Evolutionary conservation across 805 yeast species (phyloP).

Genomic region (Alloascoidea africana): DNA sequence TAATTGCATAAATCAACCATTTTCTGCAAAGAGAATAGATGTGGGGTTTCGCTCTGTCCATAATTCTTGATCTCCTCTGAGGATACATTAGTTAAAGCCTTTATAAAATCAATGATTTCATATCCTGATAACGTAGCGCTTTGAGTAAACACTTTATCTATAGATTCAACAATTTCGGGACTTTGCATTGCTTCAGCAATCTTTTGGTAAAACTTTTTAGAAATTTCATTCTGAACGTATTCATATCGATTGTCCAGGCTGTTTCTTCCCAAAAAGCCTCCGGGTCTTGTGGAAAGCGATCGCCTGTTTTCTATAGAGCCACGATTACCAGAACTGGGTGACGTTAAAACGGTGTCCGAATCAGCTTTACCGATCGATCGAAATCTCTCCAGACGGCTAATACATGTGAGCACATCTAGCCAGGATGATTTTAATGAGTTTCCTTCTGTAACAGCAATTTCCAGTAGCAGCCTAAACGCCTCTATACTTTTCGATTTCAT

Average conservation of each 20-base stretch:
- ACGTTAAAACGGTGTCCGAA: conserved; percentile 67
- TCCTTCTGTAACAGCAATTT: conserved; percentile 72
- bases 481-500: conserved; percentile 66
- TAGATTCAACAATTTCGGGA: conserved; percentile 59
- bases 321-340: conserved; percentile 30
- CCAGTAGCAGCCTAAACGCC: conserved; percentile 62
- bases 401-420: conserved; percentile 67
- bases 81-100: conserved; percentile 75
- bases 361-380: conserved; percentile 81
- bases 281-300: conserved; percentile 10
- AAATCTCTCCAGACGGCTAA: conserved; percentile 83
- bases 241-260: conserved; percentile 3
- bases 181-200: conserved; percentile 18
- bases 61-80: conserved; percentile 84
- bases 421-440: conserved; percentile 59
- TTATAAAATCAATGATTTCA: conserved; percentile 78
- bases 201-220: conserved; percentile 5
- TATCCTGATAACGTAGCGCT: conserved; percentile 67
- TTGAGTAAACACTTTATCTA: conserved; percentile 79
- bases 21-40: conserved; percentile 86
- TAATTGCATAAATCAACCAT: conserved; percentile 96
- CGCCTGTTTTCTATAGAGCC: conserved; percentile 8
- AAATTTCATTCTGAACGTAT: neutral
- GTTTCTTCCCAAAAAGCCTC: conserved; percentile 6
- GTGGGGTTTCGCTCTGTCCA: conserved; percentile 66